Percentiles rank a stretch among this genome's conserved stretches.
These are phyloP conservation scores for Verticillium nubilum DNA, from an alignment of 2,329 filamentous ascomycete species.

Conservation along the genomic window DNA sequence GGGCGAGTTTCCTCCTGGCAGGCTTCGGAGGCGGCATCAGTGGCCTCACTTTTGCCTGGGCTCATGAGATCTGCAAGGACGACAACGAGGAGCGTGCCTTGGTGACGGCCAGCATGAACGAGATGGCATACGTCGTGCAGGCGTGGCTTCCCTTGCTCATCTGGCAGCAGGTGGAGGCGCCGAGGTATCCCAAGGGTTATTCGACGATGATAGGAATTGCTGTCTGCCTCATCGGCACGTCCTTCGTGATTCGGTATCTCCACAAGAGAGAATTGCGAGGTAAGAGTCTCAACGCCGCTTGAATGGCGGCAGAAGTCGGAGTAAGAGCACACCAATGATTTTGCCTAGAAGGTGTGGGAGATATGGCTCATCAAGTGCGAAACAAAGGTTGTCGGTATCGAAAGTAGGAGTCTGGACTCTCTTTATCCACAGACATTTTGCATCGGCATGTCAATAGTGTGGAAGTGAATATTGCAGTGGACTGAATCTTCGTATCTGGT, in stretches of 20 bases:
- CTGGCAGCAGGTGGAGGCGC: constrained; percentile 60
- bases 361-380: no score
- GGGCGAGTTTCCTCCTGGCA: constrained; percentile 52
- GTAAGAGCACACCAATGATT: no score
- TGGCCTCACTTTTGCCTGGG: constrained; percentile 42
- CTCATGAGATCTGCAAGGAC: constrained; percentile 42
- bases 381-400: no score
- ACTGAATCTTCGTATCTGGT: no score
- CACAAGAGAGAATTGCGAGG: constrained; percentile 33
- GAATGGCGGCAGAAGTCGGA: no score
- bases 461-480: no score
- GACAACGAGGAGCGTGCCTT: constrained; percentile 61
- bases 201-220: constrained; percentile 47
- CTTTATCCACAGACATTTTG: no score
- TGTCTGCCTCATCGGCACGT: constrained; percentile 40
- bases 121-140: constrained; percentile 64
- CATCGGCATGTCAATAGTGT: no score
- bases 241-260: constrained; percentile 40
- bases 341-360: no score
- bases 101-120: constrained; percentile 62
- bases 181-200: constrained; percentile 55
- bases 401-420: no score
- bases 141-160: constrained; percentile 63
- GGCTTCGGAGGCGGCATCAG: constrained; percentile 45
- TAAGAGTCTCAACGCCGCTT: background rate